phyloP scores from a whole-genome alignment of 331 rosid species.

The Quercus phellos region DNA sequence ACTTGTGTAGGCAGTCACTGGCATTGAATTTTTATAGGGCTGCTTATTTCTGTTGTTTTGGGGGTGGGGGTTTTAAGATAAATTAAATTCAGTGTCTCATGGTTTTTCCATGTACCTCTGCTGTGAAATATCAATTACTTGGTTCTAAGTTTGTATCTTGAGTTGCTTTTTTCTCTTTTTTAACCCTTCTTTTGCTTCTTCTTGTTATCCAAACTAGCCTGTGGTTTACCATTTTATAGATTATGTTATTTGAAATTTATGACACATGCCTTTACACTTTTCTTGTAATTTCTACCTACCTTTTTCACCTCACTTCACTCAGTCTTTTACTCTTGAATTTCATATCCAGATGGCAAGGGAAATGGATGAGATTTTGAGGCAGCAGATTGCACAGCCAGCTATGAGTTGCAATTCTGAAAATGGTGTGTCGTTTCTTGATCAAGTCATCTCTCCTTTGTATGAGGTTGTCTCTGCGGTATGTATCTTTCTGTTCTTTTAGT shows the following conservation, averaged over 20 bases:
- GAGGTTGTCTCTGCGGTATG: constrained; percentile 81
- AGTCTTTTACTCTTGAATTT: constrained; percentile 15
- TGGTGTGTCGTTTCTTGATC: constrained; percentile 79
- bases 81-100: not conserved
- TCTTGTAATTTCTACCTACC: not conserved
- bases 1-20: not conserved
- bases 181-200: not conserved
- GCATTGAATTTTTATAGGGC: not conserved
- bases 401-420: constrained; percentile 60
- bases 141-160: not conserved
- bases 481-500: constrained; percentile 1
- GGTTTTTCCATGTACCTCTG: not conserved
- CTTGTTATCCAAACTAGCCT: not conserved
- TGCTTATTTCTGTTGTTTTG: not conserved
- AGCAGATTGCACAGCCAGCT: constrained; percentile 70
- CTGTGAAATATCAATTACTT: not conserved
- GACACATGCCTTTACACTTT: not conserved
- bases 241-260: not conserved
- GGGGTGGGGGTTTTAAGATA: not conserved
- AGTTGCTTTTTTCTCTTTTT: not conserved
- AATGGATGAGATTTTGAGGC: constrained; percentile 81
- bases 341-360: constrained; percentile 89
- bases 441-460: constrained; percentile 71
- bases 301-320: not conserved
- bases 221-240: not conserved